These are phyloP conservation scores for Fomitopsis betulina DNA, from an alignment of 1,284 basidiomycete species.

Conservation along the genomic window DNA sequence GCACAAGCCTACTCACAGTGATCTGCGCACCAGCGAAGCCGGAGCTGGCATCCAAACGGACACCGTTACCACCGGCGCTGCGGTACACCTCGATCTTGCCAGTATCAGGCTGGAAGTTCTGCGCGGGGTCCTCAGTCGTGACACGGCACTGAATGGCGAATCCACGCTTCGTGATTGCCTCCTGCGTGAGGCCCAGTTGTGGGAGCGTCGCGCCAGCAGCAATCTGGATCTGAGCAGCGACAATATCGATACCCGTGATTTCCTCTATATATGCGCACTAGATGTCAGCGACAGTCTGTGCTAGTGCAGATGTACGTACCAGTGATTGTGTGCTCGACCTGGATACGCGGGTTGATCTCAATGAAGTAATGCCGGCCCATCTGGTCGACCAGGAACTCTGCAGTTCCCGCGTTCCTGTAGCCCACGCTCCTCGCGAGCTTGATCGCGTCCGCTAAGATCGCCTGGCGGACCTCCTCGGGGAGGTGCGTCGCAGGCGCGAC, in stretches of 20 bases:
- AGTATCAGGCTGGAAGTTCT: slow-evolving; percentile 95
- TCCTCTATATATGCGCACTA: slow-evolving; percentile 65
- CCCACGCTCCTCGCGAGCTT: slow-evolving; percentile 90
- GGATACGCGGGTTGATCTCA: slow-evolving; percentile 97
- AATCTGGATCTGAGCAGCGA: slow-evolving; percentile 98
- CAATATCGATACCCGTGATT: slow-evolving; percentile 98
- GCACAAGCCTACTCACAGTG: slow-evolving; percentile 55
- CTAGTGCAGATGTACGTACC: slow-evolving; percentile 42
- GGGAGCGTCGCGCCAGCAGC: slow-evolving; percentile 94
- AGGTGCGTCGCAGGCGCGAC: slow-evolving; percentile 96
- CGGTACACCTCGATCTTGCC: slow-evolving; percentile 99
- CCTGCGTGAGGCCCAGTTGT: slow-evolving; percentile 96
- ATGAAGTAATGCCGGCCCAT: slow-evolving; percentile 97
- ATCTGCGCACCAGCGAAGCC: slow-evolving; percentile 99
- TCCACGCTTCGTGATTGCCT: slow-evolving; percentile 93
- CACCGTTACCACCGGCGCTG: slow-evolving; percentile 97
- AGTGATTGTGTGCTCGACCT: slow-evolving; percentile 98
- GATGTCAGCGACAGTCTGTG: slow-evolving; percentile 7
- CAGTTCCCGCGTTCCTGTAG: slow-evolving; percentile 96
- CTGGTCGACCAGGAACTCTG: slow-evolving; percentile 96
- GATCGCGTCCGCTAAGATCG: slow-evolving; percentile 89
- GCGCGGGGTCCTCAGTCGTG: slow-evolving; percentile 95
- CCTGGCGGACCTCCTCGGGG: slow-evolving; percentile 86
- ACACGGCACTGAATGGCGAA: slow-evolving; percentile 99
- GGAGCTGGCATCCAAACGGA: slow-evolving; percentile 94